phyloP scores from a whole-genome alignment of 1,284 basidiomycete species.

The Pseudozyma tsukubaensis region DNA sequence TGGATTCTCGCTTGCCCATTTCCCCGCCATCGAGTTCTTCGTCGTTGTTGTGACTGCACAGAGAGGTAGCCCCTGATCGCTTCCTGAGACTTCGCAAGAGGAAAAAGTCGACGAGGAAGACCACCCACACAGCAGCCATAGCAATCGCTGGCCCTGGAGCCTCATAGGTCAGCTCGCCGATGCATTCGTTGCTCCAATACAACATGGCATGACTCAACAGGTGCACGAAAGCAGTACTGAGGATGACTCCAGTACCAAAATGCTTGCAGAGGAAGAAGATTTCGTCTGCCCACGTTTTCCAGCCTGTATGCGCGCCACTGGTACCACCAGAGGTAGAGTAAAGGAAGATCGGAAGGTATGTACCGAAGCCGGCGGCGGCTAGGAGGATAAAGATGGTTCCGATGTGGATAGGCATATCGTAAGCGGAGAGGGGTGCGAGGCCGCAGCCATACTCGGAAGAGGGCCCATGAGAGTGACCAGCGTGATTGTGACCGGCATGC shows the following conservation, averaged over 20 bases:
- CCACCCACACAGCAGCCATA: slow-evolving; percentile 54
- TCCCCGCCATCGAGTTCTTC: not conserved
- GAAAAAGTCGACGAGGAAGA: slow-evolving; percentile 68
- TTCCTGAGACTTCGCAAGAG: slow-evolving; percentile 24
- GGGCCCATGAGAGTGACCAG: slow-evolving; percentile 67
- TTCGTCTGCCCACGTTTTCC: slow-evolving; percentile 15
- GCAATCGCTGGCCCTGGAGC: slow-evolving; percentile 70
- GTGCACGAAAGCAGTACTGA: slow-evolving; percentile 71
- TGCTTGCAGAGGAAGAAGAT: slow-evolving; percentile 46
- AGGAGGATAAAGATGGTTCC: slow-evolving; percentile 70
- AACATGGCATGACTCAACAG: slow-evolving; percentile 70
- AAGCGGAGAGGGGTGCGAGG: slow-evolving; percentile 60
- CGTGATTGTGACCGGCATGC: slow-evolving; percentile 38
- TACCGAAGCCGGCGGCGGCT: slow-evolving; percentile 68
- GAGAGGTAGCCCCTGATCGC: not conserved
- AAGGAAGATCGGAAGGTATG: slow-evolving; percentile 69
- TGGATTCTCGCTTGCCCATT: slow-evolving; percentile 5
- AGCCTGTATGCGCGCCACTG: not conserved
- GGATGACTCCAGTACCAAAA: slow-evolving; percentile 70
- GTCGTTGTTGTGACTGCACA: slow-evolving; percentile 16
- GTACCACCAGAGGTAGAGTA: slow-evolving; percentile 64
- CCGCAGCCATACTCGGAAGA: slow-evolving; percentile 66
- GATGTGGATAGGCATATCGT: slow-evolving; percentile 70
- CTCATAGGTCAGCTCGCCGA: slow-evolving; percentile 70
- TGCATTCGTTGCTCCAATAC: slow-evolving; percentile 68